These are phyloP conservation scores for Lathyrus oleraceus DNA, from an alignment of 306 rosid species.

Conservation along the genomic window DNA sequence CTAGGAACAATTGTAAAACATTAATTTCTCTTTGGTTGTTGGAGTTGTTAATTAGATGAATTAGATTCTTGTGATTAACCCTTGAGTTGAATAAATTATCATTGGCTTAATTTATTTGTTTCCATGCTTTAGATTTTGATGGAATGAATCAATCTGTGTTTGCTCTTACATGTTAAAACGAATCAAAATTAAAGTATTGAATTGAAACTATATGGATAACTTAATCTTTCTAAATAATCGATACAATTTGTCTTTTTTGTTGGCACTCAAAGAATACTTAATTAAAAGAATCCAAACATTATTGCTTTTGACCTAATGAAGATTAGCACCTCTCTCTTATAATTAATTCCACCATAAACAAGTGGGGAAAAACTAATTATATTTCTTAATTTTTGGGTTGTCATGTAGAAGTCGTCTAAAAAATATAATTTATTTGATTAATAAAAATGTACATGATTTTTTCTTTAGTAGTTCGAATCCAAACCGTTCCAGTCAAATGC, in stretches of 20 bases:
- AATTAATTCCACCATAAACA: slow-evolving; percentile 36
- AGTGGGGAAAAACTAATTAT: slow-evolving; percentile 39
- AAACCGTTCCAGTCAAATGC: too few species aligned
- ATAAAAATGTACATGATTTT: too few species aligned
- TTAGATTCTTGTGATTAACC: slow-evolving; percentile 42
- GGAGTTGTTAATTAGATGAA: slow-evolving; percentile 34
- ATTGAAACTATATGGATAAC: slow-evolving; percentile 21
- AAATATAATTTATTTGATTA: neutral
- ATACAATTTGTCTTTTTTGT: slow-evolving; percentile 38
- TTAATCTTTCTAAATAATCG: slow-evolving; percentile 28
- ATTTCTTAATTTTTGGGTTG: slow-evolving; percentile 25
- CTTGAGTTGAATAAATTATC: slow-evolving; percentile 35
- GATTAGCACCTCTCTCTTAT: slow-evolving; percentile 31
- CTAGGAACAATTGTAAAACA: slow-evolving; percentile 44
- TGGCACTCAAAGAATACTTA: slow-evolving; percentile 36
- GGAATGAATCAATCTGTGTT: neutral
- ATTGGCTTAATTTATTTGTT: neutral
- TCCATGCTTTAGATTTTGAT: slow-evolving; percentile 27
- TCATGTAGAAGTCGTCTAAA: neutral
- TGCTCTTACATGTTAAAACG: slow-evolving; percentile 16
- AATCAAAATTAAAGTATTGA: slow-evolving; percentile 23
- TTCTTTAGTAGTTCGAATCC: too few species aligned
- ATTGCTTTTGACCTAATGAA: slow-evolving; percentile 44
- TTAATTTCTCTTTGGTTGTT: slow-evolving; percentile 29
- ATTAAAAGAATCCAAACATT: slow-evolving; percentile 39